Percentiles rank a stretch among this genome's conserved stretches.
Conservation (phyloP, 768 basidiomycete genomes). For the Gymnopilus dilepis region DNA sequence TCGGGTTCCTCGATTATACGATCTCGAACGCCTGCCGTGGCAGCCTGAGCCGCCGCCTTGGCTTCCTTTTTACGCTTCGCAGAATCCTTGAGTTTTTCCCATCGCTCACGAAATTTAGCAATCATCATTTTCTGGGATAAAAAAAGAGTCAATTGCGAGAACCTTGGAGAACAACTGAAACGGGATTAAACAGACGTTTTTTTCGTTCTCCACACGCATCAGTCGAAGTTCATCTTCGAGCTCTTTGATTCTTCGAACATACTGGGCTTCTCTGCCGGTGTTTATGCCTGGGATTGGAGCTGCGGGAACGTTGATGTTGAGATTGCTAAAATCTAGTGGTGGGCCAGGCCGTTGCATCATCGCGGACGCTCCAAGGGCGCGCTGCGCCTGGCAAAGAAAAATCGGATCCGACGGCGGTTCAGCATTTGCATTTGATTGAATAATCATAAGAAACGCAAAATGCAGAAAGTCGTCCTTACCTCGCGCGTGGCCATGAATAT, state of each 20-base stretch:
- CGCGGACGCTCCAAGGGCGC: constrained; percentile 74
- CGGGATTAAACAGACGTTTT: constrained; percentile 59
- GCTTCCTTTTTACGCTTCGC: constrained; percentile 86
- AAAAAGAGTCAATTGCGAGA: constrained; percentile 17
- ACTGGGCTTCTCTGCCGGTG: constrained; percentile 59
- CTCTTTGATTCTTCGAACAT: constrained; percentile 71
- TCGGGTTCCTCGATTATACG: constrained; percentile 79
- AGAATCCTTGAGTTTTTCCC: constrained; percentile 90
- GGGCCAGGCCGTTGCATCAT: constrained; percentile 55
- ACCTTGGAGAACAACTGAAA: neutral
- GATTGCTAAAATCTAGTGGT: constrained; percentile 53
- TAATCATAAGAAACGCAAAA: neutral
- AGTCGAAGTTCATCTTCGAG: constrained; percentile 78
- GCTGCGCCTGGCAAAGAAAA: constrained; percentile 67
- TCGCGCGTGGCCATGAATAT: constrained; percentile 76
- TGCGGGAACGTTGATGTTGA: constrained; percentile 64
- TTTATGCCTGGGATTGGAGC: constrained; percentile 55
- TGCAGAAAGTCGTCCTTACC: constrained; percentile 30
- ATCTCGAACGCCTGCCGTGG: constrained; percentile 56
- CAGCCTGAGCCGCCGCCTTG: constrained; percentile 55
- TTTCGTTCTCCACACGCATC: constrained; percentile 76
- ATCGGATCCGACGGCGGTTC: neutral
- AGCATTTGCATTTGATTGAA: neutral
- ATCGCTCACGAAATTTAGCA: constrained; percentile 80
- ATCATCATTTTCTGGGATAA: constrained; percentile 77